phyloP scores from a whole-genome alignment of 306 rosid genomes.

The Betula pendula region DNA sequence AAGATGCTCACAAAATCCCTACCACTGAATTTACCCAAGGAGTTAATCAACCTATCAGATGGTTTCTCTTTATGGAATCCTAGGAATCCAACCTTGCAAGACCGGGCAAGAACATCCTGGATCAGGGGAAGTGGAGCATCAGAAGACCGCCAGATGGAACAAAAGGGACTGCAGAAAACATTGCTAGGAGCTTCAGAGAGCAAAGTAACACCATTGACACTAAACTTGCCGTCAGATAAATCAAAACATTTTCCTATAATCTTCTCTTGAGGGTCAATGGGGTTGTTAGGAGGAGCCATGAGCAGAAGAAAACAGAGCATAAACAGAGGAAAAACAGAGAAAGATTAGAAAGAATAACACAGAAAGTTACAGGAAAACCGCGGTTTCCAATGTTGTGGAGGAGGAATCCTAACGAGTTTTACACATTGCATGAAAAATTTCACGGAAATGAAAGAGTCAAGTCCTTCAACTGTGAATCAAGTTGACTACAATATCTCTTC shows the following conservation, averaged over 20 bases:
- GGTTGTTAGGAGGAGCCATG: slow-evolving; percentile 63
- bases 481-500: too few relatives aligned
- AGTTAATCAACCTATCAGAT: slow-evolving; percentile 58
- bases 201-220: slow-evolving; percentile 48
- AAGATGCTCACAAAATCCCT: slow-evolving; percentile 68
- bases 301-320: slow-evolving; percentile 13
- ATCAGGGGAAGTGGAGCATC: slow-evolving; percentile 59
- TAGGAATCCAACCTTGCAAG: slow-evolving; percentile 76
- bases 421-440: too few relatives aligned
- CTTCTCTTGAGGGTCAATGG: slow-evolving; percentile 28
- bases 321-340: neutral
- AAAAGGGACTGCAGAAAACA: slow-evolving; percentile 58
- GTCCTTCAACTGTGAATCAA: too few relatives aligned
- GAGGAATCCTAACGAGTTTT: too few relatives aligned
- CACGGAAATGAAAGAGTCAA: too few relatives aligned
- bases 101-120: slow-evolving; percentile 42
- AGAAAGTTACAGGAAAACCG: too few relatives aligned
- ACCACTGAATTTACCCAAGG: slow-evolving; percentile 56
- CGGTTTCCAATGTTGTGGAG: too few relatives aligned
- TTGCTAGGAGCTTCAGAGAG: slow-evolving; percentile 62
- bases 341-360: neutral
- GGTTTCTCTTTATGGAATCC: slow-evolving; percentile 53
- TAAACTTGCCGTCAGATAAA: slow-evolving; percentile 48
- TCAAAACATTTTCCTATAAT: slow-evolving; percentile 18
- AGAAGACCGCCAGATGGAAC: slow-evolving; percentile 37